A percentile compares a stretch with the other conserved stretches of the same genome.
Conservation (phyloP, 2,329 filamentous ascomycete species). For the Coniella vitis region DNA sequence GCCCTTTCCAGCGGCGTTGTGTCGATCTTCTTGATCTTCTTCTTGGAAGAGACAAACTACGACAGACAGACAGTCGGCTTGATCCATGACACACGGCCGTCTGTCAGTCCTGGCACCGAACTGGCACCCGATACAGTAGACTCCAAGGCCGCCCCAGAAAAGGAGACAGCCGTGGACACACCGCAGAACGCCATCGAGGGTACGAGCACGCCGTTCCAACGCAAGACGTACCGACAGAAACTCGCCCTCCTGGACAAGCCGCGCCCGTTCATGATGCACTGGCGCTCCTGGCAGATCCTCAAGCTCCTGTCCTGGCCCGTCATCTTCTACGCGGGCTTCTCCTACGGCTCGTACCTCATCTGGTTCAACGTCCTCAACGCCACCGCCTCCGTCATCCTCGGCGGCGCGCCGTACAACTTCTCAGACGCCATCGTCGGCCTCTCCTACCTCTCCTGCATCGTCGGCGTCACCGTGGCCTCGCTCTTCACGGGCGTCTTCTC, state of each 20-base stretch:
- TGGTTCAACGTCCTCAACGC: slow-evolving; percentile 30
- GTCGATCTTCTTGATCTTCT: slow-evolving; percentile 34
- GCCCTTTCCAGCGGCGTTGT: slow-evolving; percentile 12
- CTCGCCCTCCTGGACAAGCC: slow-evolving; percentile 22
- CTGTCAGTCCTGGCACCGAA: slow-evolving; percentile 2
- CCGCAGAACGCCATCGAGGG: background rate
- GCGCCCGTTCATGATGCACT: slow-evolving; percentile 34
- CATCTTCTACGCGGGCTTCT: slow-evolving; percentile 32
- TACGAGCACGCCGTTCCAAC: slow-evolving; percentile 17
- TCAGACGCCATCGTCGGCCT: slow-evolving; percentile 24
- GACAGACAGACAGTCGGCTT: slow-evolving; percentile 22
- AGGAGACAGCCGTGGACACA: background rate
- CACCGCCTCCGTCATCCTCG: slow-evolving; percentile 29
- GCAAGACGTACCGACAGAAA: slow-evolving; percentile 32
- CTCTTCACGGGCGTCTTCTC: slow-evolving; percentile 25
- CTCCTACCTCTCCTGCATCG: slow-evolving; percentile 22
- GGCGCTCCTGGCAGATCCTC: slow-evolving; percentile 27
- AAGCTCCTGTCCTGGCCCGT: slow-evolving; percentile 33
- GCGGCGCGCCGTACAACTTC: slow-evolving; percentile 26
- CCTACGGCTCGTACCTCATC: slow-evolving; percentile 27
- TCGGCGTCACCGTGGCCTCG: slow-evolving; percentile 21
- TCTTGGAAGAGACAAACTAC: slow-evolving; percentile 49
- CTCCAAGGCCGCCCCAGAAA: slow-evolving; percentile 4
- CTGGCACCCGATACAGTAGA: background rate
- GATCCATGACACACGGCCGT: slow-evolving; percentile 2